Percentiles rank a stretch among this genome's conserved stretches.
phyloP scores from a whole-genome alignment of 352 stramenopile genomes.

The Phytopythium aichiense region DNA sequence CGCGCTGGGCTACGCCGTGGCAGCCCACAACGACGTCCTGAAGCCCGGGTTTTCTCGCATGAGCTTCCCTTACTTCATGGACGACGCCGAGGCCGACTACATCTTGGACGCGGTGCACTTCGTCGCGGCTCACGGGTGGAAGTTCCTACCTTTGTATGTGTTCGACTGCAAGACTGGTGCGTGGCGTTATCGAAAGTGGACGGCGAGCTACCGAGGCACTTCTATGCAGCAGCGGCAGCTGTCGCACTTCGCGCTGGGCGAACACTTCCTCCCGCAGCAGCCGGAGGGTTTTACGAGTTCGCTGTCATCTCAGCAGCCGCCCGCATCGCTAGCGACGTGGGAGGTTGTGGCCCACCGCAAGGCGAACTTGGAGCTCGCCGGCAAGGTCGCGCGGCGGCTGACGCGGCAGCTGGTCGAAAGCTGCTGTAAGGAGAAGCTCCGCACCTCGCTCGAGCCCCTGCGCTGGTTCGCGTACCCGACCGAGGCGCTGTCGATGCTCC shows the following conservation, averaged over 20 bases:
- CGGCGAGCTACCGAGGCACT: background rate
- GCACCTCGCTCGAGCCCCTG: slow-evolving; percentile 19
- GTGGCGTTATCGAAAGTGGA: slow-evolving; percentile 55
- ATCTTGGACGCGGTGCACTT: slow-evolving; percentile 91
- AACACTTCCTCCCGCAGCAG: background rate
- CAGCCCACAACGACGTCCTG: slow-evolving; percentile 91
- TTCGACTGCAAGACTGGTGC: slow-evolving; percentile 95
- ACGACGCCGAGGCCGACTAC: slow-evolving; percentile 89
- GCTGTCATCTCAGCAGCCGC: background rate
- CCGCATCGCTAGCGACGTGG: background rate
- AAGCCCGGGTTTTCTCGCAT: slow-evolving; percentile 93
- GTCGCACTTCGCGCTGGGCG: background rate
- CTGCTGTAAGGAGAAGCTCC: slow-evolving; percentile 13
- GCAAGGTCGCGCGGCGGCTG: background rate
- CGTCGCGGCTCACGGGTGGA: slow-evolving; percentile 90
- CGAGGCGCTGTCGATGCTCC: slow-evolving; percentile 23
- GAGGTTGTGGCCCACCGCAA: slow-evolving; percentile 6
- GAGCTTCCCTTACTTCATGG: slow-evolving; percentile 88
- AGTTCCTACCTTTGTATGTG: slow-evolving; percentile 92
- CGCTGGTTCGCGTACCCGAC: slow-evolving; percentile 38
- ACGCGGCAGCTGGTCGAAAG: background rate
- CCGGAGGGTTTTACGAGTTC: background rate
- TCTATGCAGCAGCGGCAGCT: background rate
- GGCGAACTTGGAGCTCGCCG: slow-evolving; percentile 5
- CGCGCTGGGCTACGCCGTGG: slow-evolving; percentile 76